A percentile compares a stretch with the other conserved stretches of the same genome.
phyloP scores from a whole-genome alignment of 2,329 filamentous ascomycete species.

The Phialocephala sp. region DNA sequence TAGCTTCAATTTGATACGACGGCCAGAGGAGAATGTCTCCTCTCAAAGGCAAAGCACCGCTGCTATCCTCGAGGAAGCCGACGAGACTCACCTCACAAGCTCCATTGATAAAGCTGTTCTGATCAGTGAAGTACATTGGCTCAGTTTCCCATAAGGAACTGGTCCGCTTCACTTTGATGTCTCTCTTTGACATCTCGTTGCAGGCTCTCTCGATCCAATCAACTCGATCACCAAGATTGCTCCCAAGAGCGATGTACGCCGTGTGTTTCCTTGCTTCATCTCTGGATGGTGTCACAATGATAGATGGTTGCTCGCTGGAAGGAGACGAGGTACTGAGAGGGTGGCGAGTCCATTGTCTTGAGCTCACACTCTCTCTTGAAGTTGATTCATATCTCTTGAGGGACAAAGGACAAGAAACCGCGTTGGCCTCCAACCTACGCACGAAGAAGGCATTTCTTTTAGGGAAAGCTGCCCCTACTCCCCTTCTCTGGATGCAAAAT shows the following conservation, averaged over 20 bases:
- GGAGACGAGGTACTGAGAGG: slow-evolving; percentile 9
- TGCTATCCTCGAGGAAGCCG: not conserved
- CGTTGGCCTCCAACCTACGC: not conserved
- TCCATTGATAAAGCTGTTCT: slow-evolving; percentile 88
- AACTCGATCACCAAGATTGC: slow-evolving; percentile 88
- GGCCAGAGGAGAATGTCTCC: not conserved
- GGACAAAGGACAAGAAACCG: not conserved
- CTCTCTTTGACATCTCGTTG: slow-evolving; percentile 72
- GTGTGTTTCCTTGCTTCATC: slow-evolving; percentile 26
- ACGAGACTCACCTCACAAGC: slow-evolving; percentile 77
- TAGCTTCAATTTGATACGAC: not conserved
- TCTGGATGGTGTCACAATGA: not conserved
- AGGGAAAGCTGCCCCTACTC: slow-evolving; percentile 13
- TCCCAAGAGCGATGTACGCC: slow-evolving; percentile 88
- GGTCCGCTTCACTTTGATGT: slow-evolving; percentile 77
- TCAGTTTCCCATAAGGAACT: slow-evolving; percentile 93
- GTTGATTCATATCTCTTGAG: not conserved
- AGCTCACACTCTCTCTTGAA: not conserved
- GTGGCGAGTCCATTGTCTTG: slow-evolving; percentile 32
- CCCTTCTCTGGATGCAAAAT: slow-evolving; percentile 5
- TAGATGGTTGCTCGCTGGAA: not conserved
- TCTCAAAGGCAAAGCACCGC: not conserved
- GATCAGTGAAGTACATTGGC: slow-evolving; percentile 94
- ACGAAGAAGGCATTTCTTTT: slow-evolving; percentile 3
- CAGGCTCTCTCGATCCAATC: slow-evolving; percentile 86